Evolutionary conservation across 2,329 filamentous ascomycete genomes (phyloP).

Genomic region (Aspergillus fumigatiaffinis): DNA sequence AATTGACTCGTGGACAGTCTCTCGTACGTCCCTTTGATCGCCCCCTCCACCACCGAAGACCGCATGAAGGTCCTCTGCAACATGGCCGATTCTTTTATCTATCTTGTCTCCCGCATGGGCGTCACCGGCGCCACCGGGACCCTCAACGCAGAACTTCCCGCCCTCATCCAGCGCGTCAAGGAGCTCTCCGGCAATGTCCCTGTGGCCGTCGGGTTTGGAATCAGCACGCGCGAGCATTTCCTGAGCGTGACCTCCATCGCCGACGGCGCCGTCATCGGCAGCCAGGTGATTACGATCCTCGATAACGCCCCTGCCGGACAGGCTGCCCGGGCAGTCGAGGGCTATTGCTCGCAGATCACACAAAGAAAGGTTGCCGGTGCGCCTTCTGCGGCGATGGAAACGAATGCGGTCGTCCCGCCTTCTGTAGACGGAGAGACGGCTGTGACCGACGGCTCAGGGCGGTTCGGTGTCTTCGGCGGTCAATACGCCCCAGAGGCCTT

Average conservation of each 20-base stretch:
- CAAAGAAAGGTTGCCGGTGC: constrained; percentile 39
- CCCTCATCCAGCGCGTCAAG: constrained; percentile 76
- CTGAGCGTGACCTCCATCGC: constrained; percentile 72
- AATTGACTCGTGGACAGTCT: no score
- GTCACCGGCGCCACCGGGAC: constrained; percentile 82
- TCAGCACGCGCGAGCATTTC: constrained; percentile 91
- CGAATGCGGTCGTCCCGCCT: neutral
- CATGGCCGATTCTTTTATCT: constrained; percentile 95
- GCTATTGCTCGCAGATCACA: constrained; percentile 73
- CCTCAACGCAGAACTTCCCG: constrained; percentile 73
- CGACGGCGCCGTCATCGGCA: constrained; percentile 91
- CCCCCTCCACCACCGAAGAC: constrained; percentile 80
- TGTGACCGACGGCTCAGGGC: constrained; percentile 51
- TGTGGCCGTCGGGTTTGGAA: constrained; percentile 86
- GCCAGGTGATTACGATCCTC: constrained; percentile 80
- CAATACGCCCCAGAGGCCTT: constrained; percentile 96
- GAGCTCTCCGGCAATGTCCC: constrained; percentile 82
- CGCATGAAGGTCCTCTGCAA: constrained; percentile 91
- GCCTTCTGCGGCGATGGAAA: constrained; percentile 33
- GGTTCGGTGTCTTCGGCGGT: constrained; percentile 89
- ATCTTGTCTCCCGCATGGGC: constrained; percentile 91
- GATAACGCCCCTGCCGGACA: constrained; percentile 60
- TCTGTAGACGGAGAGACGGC: constrained; percentile 31
- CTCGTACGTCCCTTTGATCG: constrained; percentile 89
- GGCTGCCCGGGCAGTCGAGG: constrained; percentile 66